These are phyloP conservation scores for Lipomyces orientalis DNA, from an alignment of 805 yeast species.

Conservation along the genomic window DNA sequence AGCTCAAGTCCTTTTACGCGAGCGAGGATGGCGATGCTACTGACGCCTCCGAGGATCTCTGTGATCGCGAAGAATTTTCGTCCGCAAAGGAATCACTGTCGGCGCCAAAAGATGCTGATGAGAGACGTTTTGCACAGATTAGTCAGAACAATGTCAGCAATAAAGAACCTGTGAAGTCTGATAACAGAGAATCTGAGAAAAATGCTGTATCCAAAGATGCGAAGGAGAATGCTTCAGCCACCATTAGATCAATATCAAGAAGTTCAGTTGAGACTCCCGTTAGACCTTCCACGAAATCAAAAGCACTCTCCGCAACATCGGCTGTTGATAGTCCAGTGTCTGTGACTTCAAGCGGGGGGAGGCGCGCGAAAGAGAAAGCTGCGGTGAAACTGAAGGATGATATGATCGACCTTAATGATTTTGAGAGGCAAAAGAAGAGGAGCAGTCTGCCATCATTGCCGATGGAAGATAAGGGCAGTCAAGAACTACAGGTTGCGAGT, in stretches of 20 bases:
- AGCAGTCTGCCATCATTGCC: constrained; percentile 50
- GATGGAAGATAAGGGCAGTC: constrained; percentile 44
- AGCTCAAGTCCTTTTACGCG: constrained; percentile 51
- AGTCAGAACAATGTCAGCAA: constrained; percentile 27
- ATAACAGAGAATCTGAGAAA: not conserved
- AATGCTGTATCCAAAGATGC: constrained; percentile 6
- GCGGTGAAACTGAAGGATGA: constrained; percentile 67
- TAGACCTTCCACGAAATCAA: not conserved
- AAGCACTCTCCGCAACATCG: not conserved
- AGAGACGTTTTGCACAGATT: constrained; percentile 27
- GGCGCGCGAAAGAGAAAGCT: constrained; percentile 68
- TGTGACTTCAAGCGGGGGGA: constrained; percentile 30
- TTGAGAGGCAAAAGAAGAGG: constrained; percentile 59
- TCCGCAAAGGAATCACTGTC: constrained; percentile 16
- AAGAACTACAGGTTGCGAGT: not conserved
- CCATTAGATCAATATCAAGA: not conserved
- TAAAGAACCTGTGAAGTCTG: not conserved
- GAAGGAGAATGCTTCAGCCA: constrained; percentile 8
- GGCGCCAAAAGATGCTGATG: not conserved
- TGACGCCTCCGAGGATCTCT: constrained; percentile 14
- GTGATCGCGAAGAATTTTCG: constrained; percentile 10
- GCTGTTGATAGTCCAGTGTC: constrained; percentile 3
- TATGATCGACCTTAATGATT: constrained; percentile 70
- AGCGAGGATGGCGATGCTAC: constrained; percentile 35
- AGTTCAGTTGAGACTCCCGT: not conserved